Base-by-base conservation (phyloP, 345 rosid species). In the Populus davidiana region DNA sequence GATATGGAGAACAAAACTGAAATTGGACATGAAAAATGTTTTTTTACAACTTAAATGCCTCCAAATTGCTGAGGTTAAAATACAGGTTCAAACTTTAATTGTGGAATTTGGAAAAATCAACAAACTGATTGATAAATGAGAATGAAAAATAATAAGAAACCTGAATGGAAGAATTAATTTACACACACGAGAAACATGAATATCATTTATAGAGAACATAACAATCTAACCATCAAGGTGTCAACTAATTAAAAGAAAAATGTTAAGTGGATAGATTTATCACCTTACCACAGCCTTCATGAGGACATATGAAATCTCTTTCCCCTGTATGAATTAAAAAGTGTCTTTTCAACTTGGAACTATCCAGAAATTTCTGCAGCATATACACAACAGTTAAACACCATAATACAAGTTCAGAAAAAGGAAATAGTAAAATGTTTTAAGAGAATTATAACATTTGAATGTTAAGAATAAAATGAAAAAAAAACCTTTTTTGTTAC, bases 221-320 rank as follows among this genome's bases (percentile, higher is more conserved):
- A 14, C 33, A 17, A 39, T 29, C 33, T 35, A 41, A 63, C 56
- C 20, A 70, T n/a, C 25, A 59, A 6, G 17, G 14, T 77, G 38
- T 33, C 8, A 66, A 35, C 23, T 20, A 50, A 59, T 16, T 23
- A 23, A 27, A 59, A n/a, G 63, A 59, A 9, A 59, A 59, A 25
- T n/a, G 63, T 9, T n/a, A 59, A 59, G 63, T 9, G 63, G 27
- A 73, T 10, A 38, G 85, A 85, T 67, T 50, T 3, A 83, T 84
- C 86, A 95, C 98, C 99, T 96, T 96, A 78, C 99, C 99, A 85
- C 99, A 96, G 61, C 98, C 99, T 87, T 91, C 97, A 88, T 90
- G 87, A 69, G 98, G 95, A 80, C 99, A 96, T 20, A 96, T 79
- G 81, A 81, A 93, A 75, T 86, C 89, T 78, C 98, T 89, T 77